Percentiles rank a stretch among this genome's conserved stretches.
Evolutionary conservation across 805 yeast genomes (phyloP).

Genomic region (Kodamaea neixiangensis): DNA sequence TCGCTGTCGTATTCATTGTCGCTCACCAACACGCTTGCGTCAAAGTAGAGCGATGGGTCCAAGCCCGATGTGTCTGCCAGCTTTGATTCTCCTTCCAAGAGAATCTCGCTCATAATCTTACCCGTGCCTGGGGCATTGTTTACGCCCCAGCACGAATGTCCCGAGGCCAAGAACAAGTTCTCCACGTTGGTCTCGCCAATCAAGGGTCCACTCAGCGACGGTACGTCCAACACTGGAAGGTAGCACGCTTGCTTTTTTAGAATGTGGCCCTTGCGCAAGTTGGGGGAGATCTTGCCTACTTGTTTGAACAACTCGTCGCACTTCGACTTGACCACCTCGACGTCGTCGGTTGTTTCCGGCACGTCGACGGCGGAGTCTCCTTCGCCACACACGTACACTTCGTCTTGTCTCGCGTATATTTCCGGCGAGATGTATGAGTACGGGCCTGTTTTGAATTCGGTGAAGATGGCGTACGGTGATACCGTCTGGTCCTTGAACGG

Average conservation of each 20-base stretch:
- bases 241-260: constrained; percentile 91
- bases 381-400: constrained; percentile 96
- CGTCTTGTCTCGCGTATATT: constrained; percentile 92
- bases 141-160: constrained; percentile 99
- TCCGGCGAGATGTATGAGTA: constrained; percentile 84
- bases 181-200: constrained; percentile 91
- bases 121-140: constrained; percentile 98
- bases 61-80: constrained; percentile 80
- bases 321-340: constrained; percentile 79
- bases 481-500: constrained; percentile 72
- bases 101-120: constrained; percentile 82
- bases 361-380: constrained; percentile 88
- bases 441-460: constrained; percentile 77
- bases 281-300: constrained; percentile 74
- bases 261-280: constrained; percentile 71
- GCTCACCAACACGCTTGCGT: constrained; percentile 54
- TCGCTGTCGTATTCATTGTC: constrained; percentile 21
- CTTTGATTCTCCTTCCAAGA: constrained; percentile 77
- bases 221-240: constrained; percentile 90
- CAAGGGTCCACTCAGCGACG: constrained; percentile 89
- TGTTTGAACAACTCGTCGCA: constrained; percentile 85
- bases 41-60: constrained; percentile 87
- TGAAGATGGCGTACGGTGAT: constrained; percentile 92
- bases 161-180: constrained; percentile 78
- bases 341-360: constrained; percentile 94